Evolutionary conservation across 2,329 filamentous ascomycete genomes (phyloP), one percentile per base, ranked within the genome.

Genomic region (Colletotrichum australisinense): DNA sequence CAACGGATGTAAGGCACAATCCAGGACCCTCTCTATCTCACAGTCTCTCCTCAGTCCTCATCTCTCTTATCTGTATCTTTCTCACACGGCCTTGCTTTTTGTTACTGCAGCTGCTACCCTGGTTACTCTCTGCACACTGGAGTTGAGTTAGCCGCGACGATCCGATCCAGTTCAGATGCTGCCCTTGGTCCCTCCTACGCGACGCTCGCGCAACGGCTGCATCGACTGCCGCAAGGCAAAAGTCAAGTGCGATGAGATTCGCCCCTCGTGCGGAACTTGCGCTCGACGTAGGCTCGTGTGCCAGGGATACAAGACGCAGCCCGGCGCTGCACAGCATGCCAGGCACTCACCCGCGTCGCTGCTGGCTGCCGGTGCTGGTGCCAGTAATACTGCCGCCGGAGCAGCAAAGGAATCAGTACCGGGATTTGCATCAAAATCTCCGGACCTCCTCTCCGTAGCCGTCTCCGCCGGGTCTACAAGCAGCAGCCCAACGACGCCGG

Each of bases 181-280:
- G 30, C 69, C 65, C 9, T 30, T 66, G 28, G 38, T 69, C 2
- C 67, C 71, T 12, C 73, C 63, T n/a, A 69, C 56, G 58, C 60
- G 73, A 38, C 73, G 73, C 22, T 81, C 80, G 6, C 79, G 79
- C 8, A 77, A 80, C 16, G 80, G 80, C 60, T 81, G 79, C 76
- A 79, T 81, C 67, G 80, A 80, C 65, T 81, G 79, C 75, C 81
- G 80, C 67, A 73, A 79, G 8, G 74, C 79, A 46, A 77, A 79
- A 24, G 80, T 81, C 63, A 81, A 81, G 56, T 81, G 80, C 76
- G 79, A 79, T 30, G 80, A 81, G 71, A 66, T 76, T 22, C 77
- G 77, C 19, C 79, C 79, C 2, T 75, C 73, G 8, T 81, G 79
- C 71, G 80, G 80, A 4, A 81, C 80, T 79, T 85, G 78, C 72